A percentile compares a stretch with the other conserved stretches of the same genome.
Evolutionary conservation across 768 basidiomycete species (phyloP).

Genomic region (Termitomyces sp.): DNA sequence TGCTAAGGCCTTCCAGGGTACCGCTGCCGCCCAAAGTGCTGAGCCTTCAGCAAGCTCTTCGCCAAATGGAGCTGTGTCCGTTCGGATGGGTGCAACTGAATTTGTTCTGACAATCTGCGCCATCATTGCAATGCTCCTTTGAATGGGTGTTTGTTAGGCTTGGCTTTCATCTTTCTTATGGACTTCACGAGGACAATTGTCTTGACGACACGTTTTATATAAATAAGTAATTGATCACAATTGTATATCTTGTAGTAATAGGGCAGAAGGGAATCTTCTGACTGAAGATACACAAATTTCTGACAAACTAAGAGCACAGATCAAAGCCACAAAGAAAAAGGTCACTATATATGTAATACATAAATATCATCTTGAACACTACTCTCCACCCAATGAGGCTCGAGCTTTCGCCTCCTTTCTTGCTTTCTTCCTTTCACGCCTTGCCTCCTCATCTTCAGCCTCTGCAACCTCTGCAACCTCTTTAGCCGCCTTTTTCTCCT

Average conservation of each 20-base stretch:
- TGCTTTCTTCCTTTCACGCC: slow-evolving; percentile 57
- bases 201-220: slow-evolving; percentile 19
- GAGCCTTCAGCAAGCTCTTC: slow-evolving; percentile 17
- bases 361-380: too few relatives aligned
- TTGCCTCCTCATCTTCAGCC: slow-evolving; percentile 59
- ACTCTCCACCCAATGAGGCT: slow-evolving; percentile 39
- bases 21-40: slow-evolving; percentile 32
- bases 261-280: too few relatives aligned
- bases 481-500: slow-evolving; percentile 56
- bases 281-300: too few relatives aligned
- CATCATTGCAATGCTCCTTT: slow-evolving; percentile 32
- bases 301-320: too few relatives aligned
- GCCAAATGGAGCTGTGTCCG: slow-evolving; percentile 27
- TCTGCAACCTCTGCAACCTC: slow-evolving; percentile 42
- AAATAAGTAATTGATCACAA: too few relatives aligned
- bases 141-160: slow-evolving; percentile 7
- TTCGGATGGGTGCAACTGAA: slow-evolving; percentile 30
- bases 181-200: slow-evolving; percentile 23
- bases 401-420: slow-evolving; percentile 68
- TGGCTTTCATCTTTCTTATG: neutral
- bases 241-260: too few relatives aligned
- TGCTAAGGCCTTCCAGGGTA: slow-evolving; percentile 53
- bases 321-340: too few relatives aligned
- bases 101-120: slow-evolving; percentile 25
- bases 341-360: too few relatives aligned